Percentiles rank a stretch among this genome's conserved stretches.
Conservation (phyloP, 495 filamentous ascomycete species). For the Aspergillus ellipticus region DNA sequence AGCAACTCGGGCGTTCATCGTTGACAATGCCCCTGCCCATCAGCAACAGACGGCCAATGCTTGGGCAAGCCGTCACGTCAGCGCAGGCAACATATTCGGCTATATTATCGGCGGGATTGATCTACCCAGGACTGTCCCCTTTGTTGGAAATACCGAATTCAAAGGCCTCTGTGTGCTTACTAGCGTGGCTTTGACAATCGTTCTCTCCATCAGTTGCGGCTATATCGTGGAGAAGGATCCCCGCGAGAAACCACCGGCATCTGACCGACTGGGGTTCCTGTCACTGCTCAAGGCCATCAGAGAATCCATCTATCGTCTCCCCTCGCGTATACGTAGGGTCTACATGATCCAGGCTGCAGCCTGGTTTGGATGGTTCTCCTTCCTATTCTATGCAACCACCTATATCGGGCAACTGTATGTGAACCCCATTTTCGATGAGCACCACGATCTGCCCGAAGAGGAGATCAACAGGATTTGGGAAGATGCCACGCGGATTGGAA, state of each 20-base stretch:
- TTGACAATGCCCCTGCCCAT: slow-evolving; percentile 80
- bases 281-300: slow-evolving; percentile 72
- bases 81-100: slow-evolving; percentile 81
- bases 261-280: slow-evolving; percentile 55
- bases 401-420: slow-evolving; percentile 85
- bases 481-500: slow-evolving; percentile 72
- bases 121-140: slow-evolving; percentile 63
- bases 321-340: slow-evolving; percentile 70
- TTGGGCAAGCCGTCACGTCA: slow-evolving; percentile 74
- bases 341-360: slow-evolving; percentile 81
- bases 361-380: slow-evolving; percentile 92
- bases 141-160: slow-evolving; percentile 79
- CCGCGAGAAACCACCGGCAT: slow-evolving; percentile 56
- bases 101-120: slow-evolving; percentile 75
- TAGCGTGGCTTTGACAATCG: slow-evolving; percentile 66
- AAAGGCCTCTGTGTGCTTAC: slow-evolving; percentile 71
- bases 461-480: slow-evolving; percentile 75
- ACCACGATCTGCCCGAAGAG: slow-evolving; percentile 67
- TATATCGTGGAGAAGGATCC: slow-evolving; percentile 73
- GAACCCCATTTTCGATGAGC: slow-evolving; percentile 65
- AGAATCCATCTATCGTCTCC: slow-evolving; percentile 65
- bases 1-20: slow-evolving; percentile 77
- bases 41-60: slow-evolving; percentile 87
- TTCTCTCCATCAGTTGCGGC: slow-evolving; percentile 58
- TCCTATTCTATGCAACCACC: slow-evolving; percentile 86